Evolutionary conservation across 2,329 filamentous ascomycete genomes (phyloP).

Genomic region (Fusarium penzigii): DNA sequence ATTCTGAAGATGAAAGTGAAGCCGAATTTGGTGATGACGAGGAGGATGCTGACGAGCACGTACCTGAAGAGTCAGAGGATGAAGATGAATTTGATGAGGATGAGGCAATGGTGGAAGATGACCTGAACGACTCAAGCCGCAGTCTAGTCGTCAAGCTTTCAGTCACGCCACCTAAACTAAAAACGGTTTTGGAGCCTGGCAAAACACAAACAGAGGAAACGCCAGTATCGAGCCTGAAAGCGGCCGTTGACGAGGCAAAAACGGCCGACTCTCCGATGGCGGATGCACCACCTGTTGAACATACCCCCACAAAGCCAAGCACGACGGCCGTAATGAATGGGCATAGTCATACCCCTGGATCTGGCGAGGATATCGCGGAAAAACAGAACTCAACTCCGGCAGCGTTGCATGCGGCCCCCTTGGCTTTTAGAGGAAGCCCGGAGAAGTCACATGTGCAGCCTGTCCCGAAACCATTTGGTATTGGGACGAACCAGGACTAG

Average conservation of each 20-base stretch:
- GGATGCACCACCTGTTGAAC: constrained; percentile 21
- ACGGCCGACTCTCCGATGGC: constrained; percentile 22
- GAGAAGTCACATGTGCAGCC: constrained; percentile 51
- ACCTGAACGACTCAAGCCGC: constrained; percentile 48
- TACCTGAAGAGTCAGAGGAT: constrained; percentile 61
- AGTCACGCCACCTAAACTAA: constrained; percentile 45
- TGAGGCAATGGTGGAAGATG: constrained; percentile 56
- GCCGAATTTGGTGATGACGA: constrained; percentile 77
- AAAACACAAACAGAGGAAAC: constrained; percentile 21
- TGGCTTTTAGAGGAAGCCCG: constrained; percentile 63
- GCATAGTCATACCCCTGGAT: constrained; percentile 12
- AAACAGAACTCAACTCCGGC: constrained; percentile 31
- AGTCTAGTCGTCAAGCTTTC: constrained; percentile 77
- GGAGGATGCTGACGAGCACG: constrained; percentile 67
- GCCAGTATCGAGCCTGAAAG: constrained; percentile 22
- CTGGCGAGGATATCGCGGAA: constrained; percentile 5
- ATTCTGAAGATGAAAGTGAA: constrained; percentile 67
- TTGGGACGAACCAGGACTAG: constrained; percentile 33
- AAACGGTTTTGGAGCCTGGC: constrained; percentile 30
- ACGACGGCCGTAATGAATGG: constrained; percentile 2
- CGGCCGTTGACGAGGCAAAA: constrained; percentile 13
- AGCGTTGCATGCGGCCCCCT: constrained; percentile 42
- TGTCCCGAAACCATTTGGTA: constrained; percentile 32
- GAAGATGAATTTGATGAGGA: constrained; percentile 61
- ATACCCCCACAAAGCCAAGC: background rate